These are phyloP conservation scores for Neurospora terricola DNA, from an alignment of 495 filamentous ascomycete genomes.

Conservation along the genomic window DNA sequence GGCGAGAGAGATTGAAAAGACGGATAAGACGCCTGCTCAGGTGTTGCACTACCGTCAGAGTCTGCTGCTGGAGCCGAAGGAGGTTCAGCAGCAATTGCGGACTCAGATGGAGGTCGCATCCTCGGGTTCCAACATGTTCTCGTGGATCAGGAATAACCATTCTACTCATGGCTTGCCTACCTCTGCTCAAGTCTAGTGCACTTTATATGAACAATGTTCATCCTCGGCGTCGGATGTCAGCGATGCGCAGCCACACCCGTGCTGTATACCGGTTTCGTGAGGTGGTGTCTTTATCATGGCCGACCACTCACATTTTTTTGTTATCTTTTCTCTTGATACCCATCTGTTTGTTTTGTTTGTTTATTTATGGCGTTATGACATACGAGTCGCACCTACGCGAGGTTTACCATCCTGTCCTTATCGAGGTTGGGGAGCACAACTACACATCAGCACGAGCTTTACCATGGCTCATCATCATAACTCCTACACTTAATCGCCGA, in stretches of 20 bases:
- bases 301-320: background rate
- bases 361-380: conserved; percentile 1
- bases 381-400: background rate
- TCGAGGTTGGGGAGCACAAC: background rate
- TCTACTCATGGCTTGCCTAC: conserved; percentile 5
- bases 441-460: background rate
- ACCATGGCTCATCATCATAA: background rate
- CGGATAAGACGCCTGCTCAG: conserved; percentile 53
- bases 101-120: conserved; percentile 38
- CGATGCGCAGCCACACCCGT: background rate
- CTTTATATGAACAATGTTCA: background rate
- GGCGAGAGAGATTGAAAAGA: conserved; percentile 66
- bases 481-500: background rate
- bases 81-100: conserved; percentile 36
- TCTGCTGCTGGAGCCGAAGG: conserved; percentile 76
- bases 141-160: conserved; percentile 22
- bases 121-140: conserved; percentile 17
- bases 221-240: background rate
- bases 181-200: conserved; percentile 10
- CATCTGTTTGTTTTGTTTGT: conserved; percentile 5
- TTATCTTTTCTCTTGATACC: conserved; percentile 6
- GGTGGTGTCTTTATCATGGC: background rate
- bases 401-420: background rate
- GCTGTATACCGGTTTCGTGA: background rate
- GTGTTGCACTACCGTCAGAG: conserved; percentile 79